These are phyloP conservation scores for Globisporangium canariense DNA, from an alignment of 352 stramenopile species.

Conservation along the genomic window DNA sequence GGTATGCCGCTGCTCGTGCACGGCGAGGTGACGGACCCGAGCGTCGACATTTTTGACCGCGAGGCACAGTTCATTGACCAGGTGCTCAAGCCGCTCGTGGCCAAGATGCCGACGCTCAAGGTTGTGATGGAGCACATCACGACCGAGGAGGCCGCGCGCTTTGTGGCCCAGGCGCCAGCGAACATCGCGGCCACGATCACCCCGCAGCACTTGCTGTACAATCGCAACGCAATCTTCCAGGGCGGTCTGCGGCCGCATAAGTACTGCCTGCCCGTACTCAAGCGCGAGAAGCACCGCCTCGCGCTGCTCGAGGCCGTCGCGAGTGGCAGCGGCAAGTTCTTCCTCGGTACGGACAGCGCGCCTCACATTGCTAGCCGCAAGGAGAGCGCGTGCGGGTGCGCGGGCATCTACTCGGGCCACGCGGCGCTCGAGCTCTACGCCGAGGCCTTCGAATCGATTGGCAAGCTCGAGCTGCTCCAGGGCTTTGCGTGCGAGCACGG, in stretches of 20 bases:
- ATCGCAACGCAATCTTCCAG: constrained; percentile 94
- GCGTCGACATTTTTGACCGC: constrained; percentile 98
- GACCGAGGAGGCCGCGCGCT: constrained; percentile 95
- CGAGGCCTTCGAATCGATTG: constrained; percentile 94
- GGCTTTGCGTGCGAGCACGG: constrained; percentile 95
- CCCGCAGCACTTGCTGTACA: constrained; percentile 99
- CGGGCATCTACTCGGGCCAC: constrained; percentile 97
- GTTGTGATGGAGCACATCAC: constrained; percentile 99
- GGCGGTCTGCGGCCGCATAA: constrained; percentile 97
- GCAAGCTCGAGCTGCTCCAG: constrained; percentile 91
- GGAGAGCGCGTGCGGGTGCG: constrained; percentile 90
- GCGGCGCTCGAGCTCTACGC: constrained; percentile 97
- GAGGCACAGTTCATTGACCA: constrained; percentile 96
- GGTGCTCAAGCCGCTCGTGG: constrained; percentile 93
- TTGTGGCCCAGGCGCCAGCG: constrained; percentile 81
- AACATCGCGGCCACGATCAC: constrained; percentile 98
- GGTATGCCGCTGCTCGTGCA: constrained; percentile 96
- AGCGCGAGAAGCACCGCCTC: constrained; percentile 91
- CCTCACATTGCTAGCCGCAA: constrained; percentile 93
- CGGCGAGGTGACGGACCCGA: constrained; percentile 93
- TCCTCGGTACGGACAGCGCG: constrained; percentile 97
- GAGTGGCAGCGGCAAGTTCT: constrained; percentile 95
- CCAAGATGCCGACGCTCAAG: constrained; percentile 93
- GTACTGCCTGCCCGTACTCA: constrained; percentile 99
- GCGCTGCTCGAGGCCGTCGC: constrained; percentile 90